Percentiles rank a stretch among this genome's conserved stretches.
These are phyloP conservation scores for Pseudogymnoascus sp. DNA, from an alignment of 2,329 filamentous ascomycete genomes.

Conservation along the genomic window DNA sequence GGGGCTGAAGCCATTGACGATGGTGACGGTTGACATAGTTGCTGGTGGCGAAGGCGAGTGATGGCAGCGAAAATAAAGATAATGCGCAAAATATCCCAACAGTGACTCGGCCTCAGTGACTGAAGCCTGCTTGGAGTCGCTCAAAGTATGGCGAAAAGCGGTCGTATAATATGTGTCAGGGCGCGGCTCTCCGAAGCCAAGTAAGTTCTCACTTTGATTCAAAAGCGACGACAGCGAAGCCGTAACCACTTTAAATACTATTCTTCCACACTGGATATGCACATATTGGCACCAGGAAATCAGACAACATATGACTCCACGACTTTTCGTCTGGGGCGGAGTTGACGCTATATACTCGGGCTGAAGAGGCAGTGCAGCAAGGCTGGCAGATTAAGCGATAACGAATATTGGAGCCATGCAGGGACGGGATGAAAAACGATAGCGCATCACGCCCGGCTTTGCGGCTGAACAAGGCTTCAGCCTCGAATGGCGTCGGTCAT, in stretches of 20 bases:
- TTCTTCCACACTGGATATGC: neutral
- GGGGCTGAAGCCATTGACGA: slow-evolving; percentile 13
- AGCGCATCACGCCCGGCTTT: neutral
- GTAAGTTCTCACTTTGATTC: neutral
- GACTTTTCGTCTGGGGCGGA: neutral
- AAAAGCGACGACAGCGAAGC: neutral
- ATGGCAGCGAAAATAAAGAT: neutral
- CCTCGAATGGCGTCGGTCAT: neutral
- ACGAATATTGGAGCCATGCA: neutral
- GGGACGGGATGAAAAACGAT: neutral
- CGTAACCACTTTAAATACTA: neutral
- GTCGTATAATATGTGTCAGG: neutral
- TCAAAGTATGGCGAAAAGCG: neutral
- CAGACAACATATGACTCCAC: neutral
- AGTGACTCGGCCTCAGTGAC: too few species aligned
- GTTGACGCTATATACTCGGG: neutral
- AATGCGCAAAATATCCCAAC: neutral
- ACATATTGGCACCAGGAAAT: neutral
- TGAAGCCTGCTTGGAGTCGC: neutral
- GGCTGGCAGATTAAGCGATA: neutral
- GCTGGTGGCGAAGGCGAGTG: neutral
- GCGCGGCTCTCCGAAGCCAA: too few species aligned
- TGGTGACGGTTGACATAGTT: neutral
- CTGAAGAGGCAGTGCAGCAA: neutral
- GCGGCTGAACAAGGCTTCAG: neutral